A percentile compares a stretch with the other conserved stretches of the same genome.
Conservation (phyloP, 2,329 filamentous ascomycete genomes). For the Colletotrichum plurivorum region DNA sequence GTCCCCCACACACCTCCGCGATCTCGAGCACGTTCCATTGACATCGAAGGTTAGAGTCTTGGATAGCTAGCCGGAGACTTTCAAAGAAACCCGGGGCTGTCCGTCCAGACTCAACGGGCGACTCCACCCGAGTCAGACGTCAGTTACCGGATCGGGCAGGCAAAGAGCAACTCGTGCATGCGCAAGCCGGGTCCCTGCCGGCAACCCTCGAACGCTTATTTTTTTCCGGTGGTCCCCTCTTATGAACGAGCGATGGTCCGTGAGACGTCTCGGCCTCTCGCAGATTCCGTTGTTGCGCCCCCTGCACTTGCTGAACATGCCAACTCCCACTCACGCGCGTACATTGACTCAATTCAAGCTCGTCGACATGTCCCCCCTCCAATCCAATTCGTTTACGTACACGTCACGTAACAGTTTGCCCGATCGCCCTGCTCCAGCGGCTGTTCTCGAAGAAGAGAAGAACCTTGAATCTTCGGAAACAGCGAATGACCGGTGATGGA, state of each 20-base stretch:
- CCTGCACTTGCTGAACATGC: not conserved
- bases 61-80: not conserved
- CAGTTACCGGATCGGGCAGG: slow-evolving; percentile 21
- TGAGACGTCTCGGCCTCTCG: not conserved
- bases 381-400: slow-evolving; percentile 25
- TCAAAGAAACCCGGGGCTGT: not conserved
- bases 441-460: not conserved
- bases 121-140: slow-evolving; percentile 6
- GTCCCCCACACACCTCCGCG: not conserved
- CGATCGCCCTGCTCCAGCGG: not conserved
- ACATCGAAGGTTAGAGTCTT: not conserved
- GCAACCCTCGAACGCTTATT: not conserved
- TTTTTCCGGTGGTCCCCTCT: not conserved
- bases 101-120: not conserved
- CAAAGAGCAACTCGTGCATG: slow-evolving; percentile 11
- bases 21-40: not conserved
- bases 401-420: slow-evolving; percentile 17
- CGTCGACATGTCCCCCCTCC: not conserved
- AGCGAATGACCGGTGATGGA: not conserved
- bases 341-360: not conserved
- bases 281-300: not conserved
- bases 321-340: not conserved
- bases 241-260: not conserved
- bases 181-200: slow-evolving; percentile 3
- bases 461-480: not conserved